Percentiles rank a stretch among this genome's conserved stretches.
phyloP scores from a whole-genome alignment of 2,329 filamentous ascomycete genomes.

The Colletotrichum sp. region DNA sequence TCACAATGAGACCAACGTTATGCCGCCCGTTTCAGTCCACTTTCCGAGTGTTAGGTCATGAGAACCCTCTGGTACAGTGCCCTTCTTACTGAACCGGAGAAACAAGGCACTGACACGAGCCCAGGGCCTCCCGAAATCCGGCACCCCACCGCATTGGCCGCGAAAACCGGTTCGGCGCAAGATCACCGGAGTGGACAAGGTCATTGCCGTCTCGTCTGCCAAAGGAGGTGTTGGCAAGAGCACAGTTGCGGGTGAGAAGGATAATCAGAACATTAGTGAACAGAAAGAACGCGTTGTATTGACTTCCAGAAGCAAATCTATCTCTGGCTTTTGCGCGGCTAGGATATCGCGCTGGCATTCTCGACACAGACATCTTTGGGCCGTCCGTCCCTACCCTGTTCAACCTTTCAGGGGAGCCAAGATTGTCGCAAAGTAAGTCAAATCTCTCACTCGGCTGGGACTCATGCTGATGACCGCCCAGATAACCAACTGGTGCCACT shows the following conservation, averaged over 20 bases:
- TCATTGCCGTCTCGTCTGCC: slow-evolving; percentile 96
- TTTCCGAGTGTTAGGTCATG: slow-evolving; percentile 61
- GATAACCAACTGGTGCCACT: slow-evolving; percentile 85
- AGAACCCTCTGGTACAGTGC: slow-evolving; percentile 78
- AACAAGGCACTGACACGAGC: background rate
- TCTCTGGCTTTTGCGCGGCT: slow-evolving; percentile 84
- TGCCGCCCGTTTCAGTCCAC: slow-evolving; percentile 39
- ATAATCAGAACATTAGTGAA: background rate
- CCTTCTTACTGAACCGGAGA: background rate
- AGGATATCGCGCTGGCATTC: slow-evolving; percentile 82
- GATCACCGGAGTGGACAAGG: slow-evolving; percentile 85
- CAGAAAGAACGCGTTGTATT: background rate
- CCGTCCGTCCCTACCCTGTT: slow-evolving; percentile 93
- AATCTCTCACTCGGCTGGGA: background rate
- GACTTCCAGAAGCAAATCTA: slow-evolving; percentile 65
- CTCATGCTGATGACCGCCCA: slow-evolving; percentile 32
- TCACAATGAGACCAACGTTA: slow-evolving; percentile 41
- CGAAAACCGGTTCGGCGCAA: slow-evolving; percentile 81
- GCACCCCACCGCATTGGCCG: slow-evolving; percentile 59
- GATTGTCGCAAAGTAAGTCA: slow-evolving; percentile 69
- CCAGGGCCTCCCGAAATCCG: slow-evolving; percentile 85
- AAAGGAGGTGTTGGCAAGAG: slow-evolving; percentile 99
- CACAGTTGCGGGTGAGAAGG: slow-evolving; percentile 76
- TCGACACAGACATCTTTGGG: slow-evolving; percentile 97
- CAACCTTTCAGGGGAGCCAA: slow-evolving; percentile 79